phyloP scores from a whole-genome alignment of 192 early-diverging fungal species.

The Phlyctochytrium bullatum region DNA sequence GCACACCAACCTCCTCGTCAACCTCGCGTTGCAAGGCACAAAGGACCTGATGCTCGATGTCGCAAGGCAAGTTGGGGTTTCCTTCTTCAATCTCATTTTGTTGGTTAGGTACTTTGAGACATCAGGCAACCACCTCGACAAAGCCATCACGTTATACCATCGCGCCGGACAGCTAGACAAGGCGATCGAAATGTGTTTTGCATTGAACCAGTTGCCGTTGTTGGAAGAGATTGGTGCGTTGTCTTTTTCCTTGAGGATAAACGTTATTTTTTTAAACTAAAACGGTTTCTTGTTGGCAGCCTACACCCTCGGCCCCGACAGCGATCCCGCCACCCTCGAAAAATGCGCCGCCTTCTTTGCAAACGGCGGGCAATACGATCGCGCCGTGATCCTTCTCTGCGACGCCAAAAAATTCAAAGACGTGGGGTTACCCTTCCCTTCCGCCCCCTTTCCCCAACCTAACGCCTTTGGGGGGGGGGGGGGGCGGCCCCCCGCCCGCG shows the following conservation, averaged over 20 bases:
- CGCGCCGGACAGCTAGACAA: slow-evolving; percentile 43
- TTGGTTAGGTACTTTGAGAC: slow-evolving; percentile 49
- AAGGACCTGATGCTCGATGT: slow-evolving; percentile 47
- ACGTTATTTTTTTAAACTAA: slow-evolving; percentile 3
- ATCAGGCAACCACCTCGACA: slow-evolving; percentile 25
- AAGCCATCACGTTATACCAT: slow-evolving; percentile 47
- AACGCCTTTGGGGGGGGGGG: too few relatives aligned
- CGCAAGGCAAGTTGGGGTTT: slow-evolving; percentile 35
- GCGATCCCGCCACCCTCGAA: slow-evolving; percentile 33
- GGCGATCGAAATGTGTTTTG: slow-evolving; percentile 52
- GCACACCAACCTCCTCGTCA: slow-evolving; percentile 45
- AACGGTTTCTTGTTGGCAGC: slow-evolving; percentile 22
- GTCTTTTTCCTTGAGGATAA: neutral
- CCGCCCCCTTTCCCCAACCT: too few relatives aligned
- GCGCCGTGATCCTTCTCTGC: slow-evolving; percentile 35
- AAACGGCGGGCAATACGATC: slow-evolving; percentile 25
- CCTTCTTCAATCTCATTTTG: neutral
- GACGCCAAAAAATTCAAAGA: slow-evolving; percentile 37
- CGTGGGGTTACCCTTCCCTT: slow-evolving; percentile 29
- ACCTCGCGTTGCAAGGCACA: slow-evolving; percentile 46
- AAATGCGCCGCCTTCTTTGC: slow-evolving; percentile 30
- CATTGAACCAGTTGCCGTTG: slow-evolving; percentile 26
- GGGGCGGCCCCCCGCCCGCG: too few relatives aligned
- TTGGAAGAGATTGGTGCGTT: slow-evolving; percentile 45
- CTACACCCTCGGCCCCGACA: slow-evolving; percentile 27